Evolutionary conservation across 1,139 yeast genomes (phyloP).

Genomic region (Candida tunisiensis): DNA sequence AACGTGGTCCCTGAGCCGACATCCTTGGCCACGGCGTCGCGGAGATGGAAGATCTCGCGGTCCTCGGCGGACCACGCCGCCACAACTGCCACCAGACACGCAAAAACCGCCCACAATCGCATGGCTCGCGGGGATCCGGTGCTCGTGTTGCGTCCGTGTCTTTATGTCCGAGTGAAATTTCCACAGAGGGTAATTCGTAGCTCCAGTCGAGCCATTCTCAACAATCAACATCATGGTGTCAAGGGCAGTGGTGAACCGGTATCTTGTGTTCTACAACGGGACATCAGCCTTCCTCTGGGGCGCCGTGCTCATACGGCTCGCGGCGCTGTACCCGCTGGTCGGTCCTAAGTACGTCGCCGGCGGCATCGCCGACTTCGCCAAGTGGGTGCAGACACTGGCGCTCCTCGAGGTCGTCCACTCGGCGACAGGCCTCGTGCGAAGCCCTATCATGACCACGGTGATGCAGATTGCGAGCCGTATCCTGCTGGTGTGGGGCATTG

Average conservation of each 20-base stretch:
- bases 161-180: too few relatives aligned
- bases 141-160: too few relatives aligned
- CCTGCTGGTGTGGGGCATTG: slow-evolving; percentile 69
- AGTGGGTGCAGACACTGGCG: slow-evolving; percentile 69
- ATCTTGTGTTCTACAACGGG: slow-evolving; percentile 40
- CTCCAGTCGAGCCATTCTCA: too few relatives aligned
- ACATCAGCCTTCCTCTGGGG: slow-evolving; percentile 55
- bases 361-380: slow-evolving; percentile 41
- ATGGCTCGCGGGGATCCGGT: too few relatives aligned
- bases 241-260: slow-evolving; percentile 8
- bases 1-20: slow-evolving; percentile 50
- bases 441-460: slow-evolving; percentile 69
- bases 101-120: slow-evolving; percentile 1
- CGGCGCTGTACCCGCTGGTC: slow-evolving; percentile 20
- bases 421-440: slow-evolving; percentile 53
- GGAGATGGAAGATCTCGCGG: slow-evolving; percentile 64
- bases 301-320: slow-evolving; percentile 27
- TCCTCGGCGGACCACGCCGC: slow-evolving; percentile 39
- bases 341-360: slow-evolving; percentile 36
- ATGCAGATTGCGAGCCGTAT: slow-evolving; percentile 82
- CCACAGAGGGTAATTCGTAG: too few relatives aligned
- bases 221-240: too few relatives aligned
- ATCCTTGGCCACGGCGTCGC: slow-evolving; percentile 45
- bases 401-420: slow-evolving; percentile 70
- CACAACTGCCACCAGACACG: slow-evolving; percentile 6